Evolutionary conservation across 1,139 yeast genomes (phyloP).

Genomic region (Kodamaea ohmeri): DNA sequence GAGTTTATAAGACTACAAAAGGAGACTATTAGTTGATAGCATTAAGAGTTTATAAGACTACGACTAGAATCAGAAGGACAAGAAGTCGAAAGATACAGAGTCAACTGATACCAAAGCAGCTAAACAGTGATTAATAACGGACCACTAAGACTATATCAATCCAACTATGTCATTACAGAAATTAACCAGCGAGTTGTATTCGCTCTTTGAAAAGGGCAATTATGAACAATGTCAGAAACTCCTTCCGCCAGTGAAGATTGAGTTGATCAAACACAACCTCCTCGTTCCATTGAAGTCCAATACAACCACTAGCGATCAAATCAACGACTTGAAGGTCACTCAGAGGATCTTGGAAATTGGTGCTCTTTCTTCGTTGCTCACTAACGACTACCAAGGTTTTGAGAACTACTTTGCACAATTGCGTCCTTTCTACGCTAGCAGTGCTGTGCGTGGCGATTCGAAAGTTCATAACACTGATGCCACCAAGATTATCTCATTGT

Average conservation of each 20-base stretch:
- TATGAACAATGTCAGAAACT: conserved; percentile 59
- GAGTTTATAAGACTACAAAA: no score
- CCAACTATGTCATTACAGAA: conserved; percentile 49
- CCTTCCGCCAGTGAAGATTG: conserved; percentile 71
- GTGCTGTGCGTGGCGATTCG: conserved; percentile 50
- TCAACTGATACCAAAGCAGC: no score
- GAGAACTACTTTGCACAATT: conserved; percentile 74
- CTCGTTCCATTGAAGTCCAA: conserved; percentile 61
- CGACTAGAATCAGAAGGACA: no score
- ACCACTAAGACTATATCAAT: no score
- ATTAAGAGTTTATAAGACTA: no score
- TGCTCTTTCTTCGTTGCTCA: conserved; percentile 70
- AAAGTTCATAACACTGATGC: conserved; percentile 50
- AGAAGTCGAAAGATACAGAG: no score
- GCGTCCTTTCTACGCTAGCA: conserved; percentile 64
- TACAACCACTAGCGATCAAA: conserved; percentile 38
- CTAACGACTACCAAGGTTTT: conserved; percentile 60
- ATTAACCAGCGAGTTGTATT: conserved; percentile 65
- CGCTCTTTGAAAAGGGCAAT: conserved; percentile 58
- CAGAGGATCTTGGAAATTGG: conserved; percentile 86
- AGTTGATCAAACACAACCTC: conserved; percentile 72
- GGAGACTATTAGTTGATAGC: no score
- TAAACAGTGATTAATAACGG: no score
- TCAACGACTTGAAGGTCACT: conserved; percentile 73
- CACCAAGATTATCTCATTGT: conserved; percentile 75